A percentile compares a stretch with the other conserved stretches of the same genome.
phyloP scores from a whole-genome alignment of 2,329 filamentous ascomycete species.

The Lecanosticta acicola region DNA sequence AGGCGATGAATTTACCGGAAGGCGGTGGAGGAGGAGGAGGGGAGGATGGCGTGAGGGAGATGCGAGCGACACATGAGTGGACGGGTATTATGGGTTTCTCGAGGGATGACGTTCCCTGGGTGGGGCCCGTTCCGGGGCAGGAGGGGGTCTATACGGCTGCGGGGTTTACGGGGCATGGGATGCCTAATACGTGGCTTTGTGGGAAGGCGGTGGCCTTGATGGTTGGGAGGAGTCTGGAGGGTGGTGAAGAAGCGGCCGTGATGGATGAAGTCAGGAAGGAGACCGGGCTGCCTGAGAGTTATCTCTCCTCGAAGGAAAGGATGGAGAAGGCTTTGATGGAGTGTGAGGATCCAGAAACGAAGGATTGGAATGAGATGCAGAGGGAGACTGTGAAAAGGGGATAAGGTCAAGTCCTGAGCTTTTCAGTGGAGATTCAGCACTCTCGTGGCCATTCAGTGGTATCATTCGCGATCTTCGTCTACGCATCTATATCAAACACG shows the following conservation, averaged over 20 bases:
- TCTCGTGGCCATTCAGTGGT: no score
- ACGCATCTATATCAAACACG: constrained; percentile 46
- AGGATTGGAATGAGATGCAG: constrained; percentile 25
- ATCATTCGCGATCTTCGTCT: background rate
- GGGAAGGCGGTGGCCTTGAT: constrained; percentile 59
- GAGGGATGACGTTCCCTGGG: constrained; percentile 63
- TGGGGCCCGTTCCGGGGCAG: constrained; percentile 58
- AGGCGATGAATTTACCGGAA: constrained; percentile 32
- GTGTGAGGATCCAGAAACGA: constrained; percentile 24
- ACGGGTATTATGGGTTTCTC: constrained; percentile 76
- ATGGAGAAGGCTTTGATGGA: constrained; percentile 23
- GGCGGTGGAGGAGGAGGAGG: no score
- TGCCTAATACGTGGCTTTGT: constrained; percentile 66
- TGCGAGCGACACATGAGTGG: constrained; percentile 54
- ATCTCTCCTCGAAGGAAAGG: constrained; percentile 24
- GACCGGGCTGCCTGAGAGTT: constrained; percentile 27
- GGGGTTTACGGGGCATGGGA: constrained; percentile 59
- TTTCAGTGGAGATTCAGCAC: no score
- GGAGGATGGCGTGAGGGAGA: constrained; percentile 33
- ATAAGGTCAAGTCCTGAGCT: no score
- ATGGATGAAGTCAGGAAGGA: constrained; percentile 14
- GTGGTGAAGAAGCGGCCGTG: constrained; percentile 7
- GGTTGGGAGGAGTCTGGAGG: constrained; percentile 41
- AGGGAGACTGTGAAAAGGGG: no score
- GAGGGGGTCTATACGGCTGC: constrained; percentile 28